Evolutionary conservation across 257 asterid genomes (phyloP).

Genomic region (Solanum microdontum): DNA sequence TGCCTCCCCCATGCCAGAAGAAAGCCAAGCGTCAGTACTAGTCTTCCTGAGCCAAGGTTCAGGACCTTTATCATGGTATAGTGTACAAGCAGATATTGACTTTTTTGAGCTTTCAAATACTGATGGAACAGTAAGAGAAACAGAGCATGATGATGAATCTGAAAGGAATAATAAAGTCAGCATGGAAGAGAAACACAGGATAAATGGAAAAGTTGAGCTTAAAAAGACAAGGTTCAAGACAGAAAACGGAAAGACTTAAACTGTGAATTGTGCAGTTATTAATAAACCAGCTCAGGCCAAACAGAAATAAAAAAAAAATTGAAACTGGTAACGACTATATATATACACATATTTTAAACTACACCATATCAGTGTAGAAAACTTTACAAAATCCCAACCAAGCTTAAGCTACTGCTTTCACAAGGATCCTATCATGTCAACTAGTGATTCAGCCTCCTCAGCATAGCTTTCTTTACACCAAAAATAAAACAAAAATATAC

Average conservation of each 20-base stretch:
- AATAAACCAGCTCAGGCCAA: not conserved
- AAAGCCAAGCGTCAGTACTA: conserved; percentile 99
- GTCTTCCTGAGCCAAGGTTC: conserved; percentile 94
- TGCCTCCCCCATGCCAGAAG: conserved; percentile 83
- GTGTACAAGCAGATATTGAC: conserved; percentile 69
- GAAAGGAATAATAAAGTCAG: conserved; percentile 9
- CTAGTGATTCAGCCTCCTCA: too few relatives aligned
- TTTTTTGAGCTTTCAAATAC: conserved; percentile 50
- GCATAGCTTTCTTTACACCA: too few relatives aligned
- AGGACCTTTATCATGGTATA: conserved; percentile 87
- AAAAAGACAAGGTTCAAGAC: not conserved
- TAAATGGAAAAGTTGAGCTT: not conserved
- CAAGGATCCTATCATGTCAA: too few relatives aligned
- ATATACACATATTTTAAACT: too few relatives aligned
- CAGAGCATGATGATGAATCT: conserved; percentile 87
- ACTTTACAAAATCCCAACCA: too few relatives aligned
- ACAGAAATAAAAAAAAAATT: not conserved
- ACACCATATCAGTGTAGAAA: too few relatives aligned
- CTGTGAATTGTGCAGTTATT: not conserved
- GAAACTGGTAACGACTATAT: too few relatives aligned
- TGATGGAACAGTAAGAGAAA: conserved; percentile 59
- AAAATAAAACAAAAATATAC: too few relatives aligned
- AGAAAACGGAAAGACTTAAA: not conserved
- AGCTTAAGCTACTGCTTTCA: too few relatives aligned
- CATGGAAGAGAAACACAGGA: not conserved